Conservation (phyloP, 2,329 filamentous ascomycete genomes). For the Bipolaris gigantea region DNA sequence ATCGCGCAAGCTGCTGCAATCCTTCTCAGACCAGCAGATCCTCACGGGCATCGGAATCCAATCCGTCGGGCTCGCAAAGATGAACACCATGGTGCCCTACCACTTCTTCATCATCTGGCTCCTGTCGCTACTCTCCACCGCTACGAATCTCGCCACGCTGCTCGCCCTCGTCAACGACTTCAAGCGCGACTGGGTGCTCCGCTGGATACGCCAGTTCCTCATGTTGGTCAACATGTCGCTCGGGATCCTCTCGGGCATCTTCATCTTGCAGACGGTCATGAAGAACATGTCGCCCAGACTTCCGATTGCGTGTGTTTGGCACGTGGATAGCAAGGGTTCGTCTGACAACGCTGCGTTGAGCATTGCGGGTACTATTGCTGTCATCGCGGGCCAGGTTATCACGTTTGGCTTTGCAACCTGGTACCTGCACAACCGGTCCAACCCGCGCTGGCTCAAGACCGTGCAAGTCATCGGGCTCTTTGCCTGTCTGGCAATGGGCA, state of each 20-base stretch:
- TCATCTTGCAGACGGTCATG: constrained; percentile 59
- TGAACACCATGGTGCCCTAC: constrained; percentile 62
- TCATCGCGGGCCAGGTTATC: constrained; percentile 61
- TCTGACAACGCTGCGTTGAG: constrained; percentile 52
- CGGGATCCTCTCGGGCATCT: constrained; percentile 59
- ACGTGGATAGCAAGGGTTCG: constrained; percentile 44
- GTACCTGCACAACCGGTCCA: constrained; percentile 63
- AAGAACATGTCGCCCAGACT: constrained; percentile 57
- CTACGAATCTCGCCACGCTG: constrained; percentile 66
- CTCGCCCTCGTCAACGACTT: constrained; percentile 68
- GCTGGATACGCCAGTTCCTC: constrained; percentile 66
- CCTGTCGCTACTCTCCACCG: constrained; percentile 64
- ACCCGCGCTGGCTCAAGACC: constrained; percentile 56
- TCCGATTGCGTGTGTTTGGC: constrained; percentile 65
- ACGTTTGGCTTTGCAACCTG: constrained; percentile 64
- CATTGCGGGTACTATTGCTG: constrained; percentile 62
- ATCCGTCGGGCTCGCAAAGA: constrained; percentile 63
- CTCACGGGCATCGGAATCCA: constrained; percentile 71
- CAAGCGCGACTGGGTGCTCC: constrained; percentile 66
- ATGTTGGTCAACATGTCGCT: constrained; percentile 68
- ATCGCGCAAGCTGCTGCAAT: constrained; percentile 64
- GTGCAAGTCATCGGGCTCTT: constrained; percentile 59
- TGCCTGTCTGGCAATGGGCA: constrained; percentile 56
- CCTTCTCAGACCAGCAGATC: constrained; percentile 70
- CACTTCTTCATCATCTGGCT: constrained; percentile 75